phyloP scores from a whole-genome alignment of 2,329 filamentous ascomycete genomes.

The Ceratocystis cubensis region DNA sequence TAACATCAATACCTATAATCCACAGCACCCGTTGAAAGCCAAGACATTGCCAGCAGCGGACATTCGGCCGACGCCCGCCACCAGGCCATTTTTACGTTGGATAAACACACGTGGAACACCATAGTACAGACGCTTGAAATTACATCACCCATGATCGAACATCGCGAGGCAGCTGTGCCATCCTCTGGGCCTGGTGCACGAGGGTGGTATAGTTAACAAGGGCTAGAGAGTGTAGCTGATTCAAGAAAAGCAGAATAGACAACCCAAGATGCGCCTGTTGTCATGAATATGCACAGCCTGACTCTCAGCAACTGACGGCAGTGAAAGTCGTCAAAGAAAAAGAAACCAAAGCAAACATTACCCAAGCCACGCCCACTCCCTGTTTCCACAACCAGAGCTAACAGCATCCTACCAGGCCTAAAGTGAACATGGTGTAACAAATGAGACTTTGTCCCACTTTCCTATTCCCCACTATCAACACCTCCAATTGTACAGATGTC shows the following conservation, averaged over 20 bases:
- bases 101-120: slow-evolving; percentile 71
- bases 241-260: background rate
- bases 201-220: slow-evolving; percentile 51
- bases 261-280: background rate
- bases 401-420: no score
- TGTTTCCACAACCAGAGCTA: no score
- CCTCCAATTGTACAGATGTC: no score
- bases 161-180: slow-evolving; percentile 50
- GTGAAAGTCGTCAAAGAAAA: no score
- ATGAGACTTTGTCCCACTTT: no score
- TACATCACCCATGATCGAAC: slow-evolving; percentile 68
- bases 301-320: no score
- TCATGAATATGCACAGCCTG: no score
- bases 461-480: no score
- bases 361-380: no score
- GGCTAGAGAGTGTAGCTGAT: background rate
- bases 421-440: no score
- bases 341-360: no score
- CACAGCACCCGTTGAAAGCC: slow-evolving; percentile 32
- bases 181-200: slow-evolving; percentile 39
- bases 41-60: slow-evolving; percentile 35
- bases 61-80: slow-evolving; percentile 47
- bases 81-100: slow-evolving; percentile 79
- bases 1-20: background rate
- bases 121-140: slow-evolving; percentile 67